Conservation (phyloP, 345 rosid genomes). For the Salix udensis region DNA sequence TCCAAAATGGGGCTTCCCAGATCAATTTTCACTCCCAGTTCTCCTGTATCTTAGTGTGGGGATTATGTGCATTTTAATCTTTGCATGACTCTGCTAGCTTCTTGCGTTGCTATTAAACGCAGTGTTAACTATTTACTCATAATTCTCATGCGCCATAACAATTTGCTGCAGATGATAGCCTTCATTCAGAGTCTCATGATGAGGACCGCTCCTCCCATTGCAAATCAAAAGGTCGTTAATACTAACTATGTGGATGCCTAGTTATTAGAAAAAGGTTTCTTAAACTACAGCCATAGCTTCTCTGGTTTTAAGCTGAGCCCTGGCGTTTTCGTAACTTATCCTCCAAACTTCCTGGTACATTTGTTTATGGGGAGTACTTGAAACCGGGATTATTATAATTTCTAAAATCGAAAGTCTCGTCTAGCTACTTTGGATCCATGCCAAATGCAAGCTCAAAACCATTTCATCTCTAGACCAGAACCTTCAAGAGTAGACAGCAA, state of each 20-base stretch:
- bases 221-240: conserved; percentile 23
- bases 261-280: background rate
- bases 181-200: conserved; percentile 77
- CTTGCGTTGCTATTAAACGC: background rate
- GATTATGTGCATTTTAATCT: background rate
- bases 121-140: background rate
- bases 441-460: background rate
- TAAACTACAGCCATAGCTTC: background rate
- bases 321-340: background rate
- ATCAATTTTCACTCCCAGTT: background rate
- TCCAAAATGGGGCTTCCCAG: too few relatives aligned
- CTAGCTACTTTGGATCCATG: background rate
- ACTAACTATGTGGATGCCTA: conserved; percentile 27
- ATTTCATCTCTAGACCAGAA: background rate
- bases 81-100: background rate
- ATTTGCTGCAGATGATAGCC: conserved; percentile 51
- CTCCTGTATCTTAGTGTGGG: background rate
- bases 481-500: background rate
- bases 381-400: conserved; percentile 2
- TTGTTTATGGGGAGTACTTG: background rate
- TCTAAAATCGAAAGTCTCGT: background rate
- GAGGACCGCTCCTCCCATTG: conserved; percentile 49
- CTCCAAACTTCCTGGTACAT: background rate
- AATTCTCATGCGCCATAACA: background rate
- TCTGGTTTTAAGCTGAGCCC: background rate